Evolutionary conservation across 805 yeast species (phyloP).

Genomic region (Starmerella floris): DNA sequence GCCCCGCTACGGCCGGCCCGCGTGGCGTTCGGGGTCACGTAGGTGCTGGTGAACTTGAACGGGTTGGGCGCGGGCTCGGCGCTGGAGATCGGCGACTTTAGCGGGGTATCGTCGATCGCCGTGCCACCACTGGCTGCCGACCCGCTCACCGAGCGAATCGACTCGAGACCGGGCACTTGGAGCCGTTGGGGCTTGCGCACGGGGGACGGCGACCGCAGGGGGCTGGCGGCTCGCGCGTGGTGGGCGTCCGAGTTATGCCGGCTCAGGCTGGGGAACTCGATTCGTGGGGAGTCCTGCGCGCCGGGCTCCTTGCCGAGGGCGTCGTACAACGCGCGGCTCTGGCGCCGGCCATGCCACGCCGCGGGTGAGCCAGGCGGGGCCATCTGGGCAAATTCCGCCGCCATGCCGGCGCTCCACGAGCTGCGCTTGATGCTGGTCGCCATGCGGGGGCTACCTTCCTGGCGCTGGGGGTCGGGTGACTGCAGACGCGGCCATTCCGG

Average conservation of each 20-base stretch:
- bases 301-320: background rate
- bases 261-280: too few relatives aligned
- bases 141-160: constrained; percentile 15
- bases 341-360: constrained; percentile 15
- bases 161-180: constrained; percentile 5
- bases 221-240: too few relatives aligned
- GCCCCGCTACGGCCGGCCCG: constrained; percentile 15
- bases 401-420: constrained; percentile 20
- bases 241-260: background rate
- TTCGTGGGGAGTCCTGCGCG: background rate
- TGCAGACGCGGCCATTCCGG: background rate
- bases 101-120: background rate
- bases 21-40: constrained; percentile 23
- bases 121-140: constrained; percentile 5
- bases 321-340: background rate
- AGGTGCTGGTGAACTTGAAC: constrained; percentile 51
- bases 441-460: background rate
- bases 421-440: constrained; percentile 16
- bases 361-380: constrained; percentile 19
- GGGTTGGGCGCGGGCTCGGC: constrained; percentile 30
- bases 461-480: background rate
- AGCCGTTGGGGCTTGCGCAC: background rate
- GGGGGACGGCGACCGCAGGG: constrained; percentile 3
- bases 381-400: constrained; percentile 6
- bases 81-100: background rate